Conservation (phyloP, 768 basidiomycete species). For the Trametes coccinea region DNA sequence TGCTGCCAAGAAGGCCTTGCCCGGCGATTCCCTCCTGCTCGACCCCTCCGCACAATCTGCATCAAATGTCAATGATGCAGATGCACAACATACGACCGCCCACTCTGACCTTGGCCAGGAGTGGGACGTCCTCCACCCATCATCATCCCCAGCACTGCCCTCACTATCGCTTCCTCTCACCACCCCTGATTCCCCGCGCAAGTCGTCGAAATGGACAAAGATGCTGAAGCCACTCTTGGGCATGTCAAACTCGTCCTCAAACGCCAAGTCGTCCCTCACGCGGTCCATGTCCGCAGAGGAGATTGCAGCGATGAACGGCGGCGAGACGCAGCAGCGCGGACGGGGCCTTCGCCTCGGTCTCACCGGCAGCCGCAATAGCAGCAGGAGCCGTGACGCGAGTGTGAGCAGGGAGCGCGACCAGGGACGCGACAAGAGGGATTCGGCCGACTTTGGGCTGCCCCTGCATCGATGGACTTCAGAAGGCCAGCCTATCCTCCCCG, state of each 20-base stretch:
- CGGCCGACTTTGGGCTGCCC: slow-evolving; percentile 25
- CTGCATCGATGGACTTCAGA: slow-evolving; percentile 28
- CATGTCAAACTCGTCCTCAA: not conserved
- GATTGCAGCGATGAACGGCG: slow-evolving; percentile 7
- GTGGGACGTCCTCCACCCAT: slow-evolving; percentile 21
- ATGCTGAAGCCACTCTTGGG: slow-evolving; percentile 37
- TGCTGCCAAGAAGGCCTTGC: slow-evolving; percentile 6
- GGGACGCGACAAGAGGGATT: slow-evolving; percentile 9
- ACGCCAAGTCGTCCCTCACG: slow-evolving; percentile 21
- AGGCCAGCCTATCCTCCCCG: slow-evolving; percentile 11
- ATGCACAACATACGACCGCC: slow-evolving; percentile 10
- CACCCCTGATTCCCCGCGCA: slow-evolving; percentile 18
- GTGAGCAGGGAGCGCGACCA: slow-evolving; percentile 14
- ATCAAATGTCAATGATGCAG: slow-evolving; percentile 10
- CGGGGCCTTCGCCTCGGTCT: slow-evolving; percentile 22
- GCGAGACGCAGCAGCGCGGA: slow-evolving; percentile 21
- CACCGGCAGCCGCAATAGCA: slow-evolving; percentile 20
- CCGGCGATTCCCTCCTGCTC: slow-evolving; percentile 1
- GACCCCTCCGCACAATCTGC: slow-evolving; percentile 11
- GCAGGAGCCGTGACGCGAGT: slow-evolving; percentile 18
- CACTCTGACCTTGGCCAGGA: slow-evolving; percentile 21
- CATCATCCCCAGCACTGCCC: slow-evolving; percentile 18
- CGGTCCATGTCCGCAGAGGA: slow-evolving; percentile 9
- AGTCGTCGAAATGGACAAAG: slow-evolving; percentile 29
- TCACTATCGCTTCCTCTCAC: slow-evolving; percentile 15